Base-by-base conservation (phyloP, 768 basidiomycete genomes). In the Tulasnella calospora region DNA sequence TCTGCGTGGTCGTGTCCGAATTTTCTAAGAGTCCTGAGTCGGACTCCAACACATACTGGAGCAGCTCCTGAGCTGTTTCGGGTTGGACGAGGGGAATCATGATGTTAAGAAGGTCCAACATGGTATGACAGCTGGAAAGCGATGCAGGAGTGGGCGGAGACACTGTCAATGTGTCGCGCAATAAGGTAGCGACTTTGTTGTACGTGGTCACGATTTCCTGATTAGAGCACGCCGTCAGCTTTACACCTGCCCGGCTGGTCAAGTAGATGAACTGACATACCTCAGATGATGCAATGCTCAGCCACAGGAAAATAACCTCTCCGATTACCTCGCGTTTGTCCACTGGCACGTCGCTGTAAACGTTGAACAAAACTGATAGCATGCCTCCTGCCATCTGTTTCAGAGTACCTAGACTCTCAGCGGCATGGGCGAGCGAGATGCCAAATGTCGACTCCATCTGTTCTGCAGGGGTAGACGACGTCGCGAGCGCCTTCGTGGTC, bases 361-460 rank as follows among this genome's bases (percentile, higher is more conserved):
- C 92, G 83, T 99, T 99, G 87, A 99, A 96, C 69, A 98, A 87
- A 6, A 99, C 95, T 0, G 95, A 92, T 44, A 99, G 89, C 92
- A 98, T 96, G 82, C 95, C 98, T 83, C 95, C 93, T 0, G 89
- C 92, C 82, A 98, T 92, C 0, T 87, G 87, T 57, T 88, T 89
- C 76, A 99, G 86, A 84, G 93, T 92, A 0, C 83, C 86, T 36
- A 98, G 80, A 81, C 96, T 96, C 69, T 86, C 86, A 41, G 85
- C 81, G 2, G 93, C 95, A 82, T 90, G 88, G 55, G 87, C 87
- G 21, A 86, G 85, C 13, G 92, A 87, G 61, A 94, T 85, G 13
- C 85, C 86, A 76, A 88, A 87, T 33, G 84, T 84, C 73, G 84
- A 83, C 3, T 81, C 57, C 9, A 87, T 82, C 73, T 85, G 82